Evolutionary conservation across 2,329 filamentous ascomycete genomes (phyloP), one percentile per base, ranked within the genome.

Genomic region (Fusarium brachygibbosum): DNA sequence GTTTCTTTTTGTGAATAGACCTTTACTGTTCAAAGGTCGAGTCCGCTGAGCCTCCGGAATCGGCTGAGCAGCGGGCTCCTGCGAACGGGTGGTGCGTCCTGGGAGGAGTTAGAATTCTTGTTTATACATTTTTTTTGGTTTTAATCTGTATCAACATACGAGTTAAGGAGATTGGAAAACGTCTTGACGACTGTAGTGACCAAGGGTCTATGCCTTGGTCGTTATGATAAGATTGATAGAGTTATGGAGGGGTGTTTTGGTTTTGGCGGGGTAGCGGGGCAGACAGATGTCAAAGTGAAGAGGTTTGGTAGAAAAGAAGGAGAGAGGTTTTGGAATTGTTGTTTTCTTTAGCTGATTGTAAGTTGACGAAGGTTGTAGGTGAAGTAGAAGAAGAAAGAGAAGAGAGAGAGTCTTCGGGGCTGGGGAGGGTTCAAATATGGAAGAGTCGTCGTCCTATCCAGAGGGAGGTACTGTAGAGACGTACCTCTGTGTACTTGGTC

Each of bases 111-210:
- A 79, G 76, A 50, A 66, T 74, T 62, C n/a, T 58, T 60, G 50
- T 32, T 31, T 37, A 41, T 14, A 31, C 12, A 17, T 34, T 53
- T 34, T 48, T n/a, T n/a, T n/a, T n/a, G n/a, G 32, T 32, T 10
- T 32, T 28, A 23, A 35, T 41, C 3, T 23, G 32, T 49, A 34
- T 19, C 74, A 19, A 79, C 93, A 82, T 88, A 97, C 94, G 94
- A 97, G 89, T 96, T 96, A 76, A 98, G 91, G 77, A 97, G 91
- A 85, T 97, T 98, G 87, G 94, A 95, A 91, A 97, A 98, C 94
- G 93, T 97, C 85, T 93, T 97, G 93, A 88, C 91, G 90, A 82
- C 81, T 81, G 78, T 69, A 73, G 82, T 83, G 90, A 91, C 84
- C 88, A 89, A 82, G 79, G 76, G 66, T 74, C 70, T 56, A 75